These are phyloP conservation scores for Trifolium fragiferum DNA, from an alignment of 306 rosid species.

Conservation along the genomic window DNA sequence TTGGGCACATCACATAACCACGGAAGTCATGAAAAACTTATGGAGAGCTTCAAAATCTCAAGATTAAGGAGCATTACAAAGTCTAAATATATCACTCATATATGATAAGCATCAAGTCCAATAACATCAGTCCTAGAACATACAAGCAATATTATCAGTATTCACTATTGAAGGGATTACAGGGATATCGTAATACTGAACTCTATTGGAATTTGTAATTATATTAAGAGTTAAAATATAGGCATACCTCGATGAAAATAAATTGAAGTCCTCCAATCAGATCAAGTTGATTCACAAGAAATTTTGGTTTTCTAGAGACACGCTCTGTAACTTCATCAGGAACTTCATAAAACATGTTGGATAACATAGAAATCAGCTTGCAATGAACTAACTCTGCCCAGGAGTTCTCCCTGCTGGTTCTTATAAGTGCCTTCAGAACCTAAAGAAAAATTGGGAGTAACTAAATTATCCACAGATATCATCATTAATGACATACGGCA, in stretches of 20 bases:
- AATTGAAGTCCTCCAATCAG: constrained; percentile 93
- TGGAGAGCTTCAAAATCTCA: constrained; percentile 24
- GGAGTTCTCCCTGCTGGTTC: constrained; percentile 78
- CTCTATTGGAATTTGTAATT: background rate
- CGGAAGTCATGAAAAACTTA: constrained; percentile 3
- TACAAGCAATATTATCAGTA: constrained; percentile 1
- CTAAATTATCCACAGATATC: constrained; percentile 48
- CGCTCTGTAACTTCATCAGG: constrained; percentile 55
- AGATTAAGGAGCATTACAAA: constrained; percentile 20
- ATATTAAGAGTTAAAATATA: constrained; percentile 33
- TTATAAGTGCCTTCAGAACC: constrained; percentile 81
- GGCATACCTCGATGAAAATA: constrained; percentile 83
- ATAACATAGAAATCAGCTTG: constrained; percentile 89
- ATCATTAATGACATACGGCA: constrained; percentile 30
- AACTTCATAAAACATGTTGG: constrained; percentile 93
- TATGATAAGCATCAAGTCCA: constrained; percentile 22
- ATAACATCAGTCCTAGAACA: constrained; percentile 20
- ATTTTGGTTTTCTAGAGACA: constrained; percentile 55
- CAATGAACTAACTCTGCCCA: constrained; percentile 98
- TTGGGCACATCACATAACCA: constrained; percentile 30
- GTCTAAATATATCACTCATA: background rate
- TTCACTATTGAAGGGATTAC: constrained; percentile 16
- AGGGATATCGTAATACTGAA: background rate
- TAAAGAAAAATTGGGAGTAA: constrained; percentile 41
- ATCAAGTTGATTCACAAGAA: constrained; percentile 88